Conservation (phyloP, 805 yeast genomes). For the Kodamaea laetipori region DNA sequence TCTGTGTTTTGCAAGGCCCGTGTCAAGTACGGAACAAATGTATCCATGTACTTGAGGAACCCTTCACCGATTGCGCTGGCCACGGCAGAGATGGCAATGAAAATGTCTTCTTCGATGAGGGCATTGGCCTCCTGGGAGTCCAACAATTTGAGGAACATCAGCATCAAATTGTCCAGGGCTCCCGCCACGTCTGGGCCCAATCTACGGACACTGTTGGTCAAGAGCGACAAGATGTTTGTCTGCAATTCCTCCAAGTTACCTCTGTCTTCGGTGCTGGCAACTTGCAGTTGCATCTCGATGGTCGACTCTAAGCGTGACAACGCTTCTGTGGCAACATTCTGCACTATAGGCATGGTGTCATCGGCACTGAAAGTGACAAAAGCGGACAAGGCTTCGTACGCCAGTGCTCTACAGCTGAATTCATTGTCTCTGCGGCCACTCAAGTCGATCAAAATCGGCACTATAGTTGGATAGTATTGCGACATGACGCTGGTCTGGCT, state of each 20-base stretch:
- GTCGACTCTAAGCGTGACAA: constrained; percentile 73
- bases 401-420: constrained; percentile 87
- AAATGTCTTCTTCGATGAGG: constrained; percentile 89
- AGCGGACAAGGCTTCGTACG: constrained; percentile 88
- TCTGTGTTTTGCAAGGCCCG: constrained; percentile 81
- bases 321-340: constrained; percentile 72
- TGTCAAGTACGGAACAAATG: constrained; percentile 80
- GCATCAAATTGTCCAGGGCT: constrained; percentile 86
- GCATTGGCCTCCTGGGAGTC: constrained; percentile 61
- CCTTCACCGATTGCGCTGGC: constrained; percentile 75
- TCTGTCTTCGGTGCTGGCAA: constrained; percentile 67
- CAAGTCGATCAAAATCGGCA: constrained; percentile 69
- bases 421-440: constrained; percentile 81
- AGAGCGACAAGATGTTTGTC: constrained; percentile 71
- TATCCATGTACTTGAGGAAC: constrained; percentile 75
- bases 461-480: constrained; percentile 65
- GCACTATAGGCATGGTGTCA: constrained; percentile 67
- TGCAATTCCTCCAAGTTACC: constrained; percentile 86
- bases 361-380: constrained; percentile 74
- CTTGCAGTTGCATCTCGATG: constrained; percentile 55
- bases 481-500: constrained; percentile 65
- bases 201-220: constrained; percentile 84
- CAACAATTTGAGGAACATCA: constrained; percentile 72
- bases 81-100: constrained; percentile 87
- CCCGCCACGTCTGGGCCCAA: constrained; percentile 62